Percentiles rank a stretch among this genome's conserved stretches.
These are phyloP conservation scores for Sclerotinia nivalis DNA, from an alignment of 2,329 filamentous ascomycete species.

Conservation along the genomic window DNA sequence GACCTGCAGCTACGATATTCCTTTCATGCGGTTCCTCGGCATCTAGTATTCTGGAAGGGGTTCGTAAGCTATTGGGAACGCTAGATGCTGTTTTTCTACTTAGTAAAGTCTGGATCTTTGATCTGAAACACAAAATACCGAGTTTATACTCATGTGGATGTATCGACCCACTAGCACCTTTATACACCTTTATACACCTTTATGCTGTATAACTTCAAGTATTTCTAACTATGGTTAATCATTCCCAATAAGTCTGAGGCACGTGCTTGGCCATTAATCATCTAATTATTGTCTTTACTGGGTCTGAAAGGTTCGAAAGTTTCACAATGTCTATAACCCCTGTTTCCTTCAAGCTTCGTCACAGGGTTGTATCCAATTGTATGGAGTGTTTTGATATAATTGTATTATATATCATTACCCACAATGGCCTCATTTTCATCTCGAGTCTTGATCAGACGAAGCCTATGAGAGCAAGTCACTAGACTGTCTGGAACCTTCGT, in stretches of 20 bases:
- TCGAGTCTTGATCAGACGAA: background rate
- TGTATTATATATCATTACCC: background rate
- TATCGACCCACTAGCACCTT: background rate
- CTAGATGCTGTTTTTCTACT: no score
- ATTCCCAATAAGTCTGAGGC: background rate
- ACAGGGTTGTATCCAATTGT: background rate
- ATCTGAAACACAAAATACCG: conserved; percentile 9
- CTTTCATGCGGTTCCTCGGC: background rate
- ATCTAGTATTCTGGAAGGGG: background rate
- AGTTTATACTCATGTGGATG: background rate
- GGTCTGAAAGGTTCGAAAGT: background rate
- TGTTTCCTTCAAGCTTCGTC: background rate
- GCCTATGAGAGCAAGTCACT: conserved; percentile 5
- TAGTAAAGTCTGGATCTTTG: background rate
- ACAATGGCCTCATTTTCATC: conserved; percentile 7
- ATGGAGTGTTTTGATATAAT: background rate
- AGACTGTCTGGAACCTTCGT: background rate
- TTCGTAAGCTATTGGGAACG: background rate
- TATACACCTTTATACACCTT: no score
- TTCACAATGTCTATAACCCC: background rate
- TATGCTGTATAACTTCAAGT: background rate
- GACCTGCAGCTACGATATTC: background rate
- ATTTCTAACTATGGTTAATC: background rate
- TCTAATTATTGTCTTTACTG: background rate
- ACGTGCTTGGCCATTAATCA: background rate